Evolutionary conservation across 1,284 basidiomycete species (phyloP).

Genomic region (Heimioporus punctisporus): DNA sequence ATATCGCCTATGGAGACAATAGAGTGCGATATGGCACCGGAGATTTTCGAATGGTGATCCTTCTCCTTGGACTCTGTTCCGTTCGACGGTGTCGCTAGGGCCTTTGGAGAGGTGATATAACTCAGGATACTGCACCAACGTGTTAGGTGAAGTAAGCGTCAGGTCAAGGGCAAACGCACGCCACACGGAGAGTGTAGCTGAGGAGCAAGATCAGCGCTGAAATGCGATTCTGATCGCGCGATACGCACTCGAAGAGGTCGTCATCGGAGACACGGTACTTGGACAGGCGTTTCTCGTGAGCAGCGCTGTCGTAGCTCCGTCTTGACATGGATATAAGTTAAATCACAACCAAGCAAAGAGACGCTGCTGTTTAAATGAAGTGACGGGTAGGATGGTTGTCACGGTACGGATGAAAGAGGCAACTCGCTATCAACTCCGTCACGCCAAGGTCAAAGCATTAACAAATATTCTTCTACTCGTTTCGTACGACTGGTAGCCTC

Average conservation of each 20-base stretch:
- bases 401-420: not conserved
- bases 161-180: slow-evolving; percentile 42
- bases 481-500: not conserved
- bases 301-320: slow-evolving; percentile 68
- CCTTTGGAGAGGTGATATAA: slow-evolving; percentile 70
- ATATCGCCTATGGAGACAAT: slow-evolving; percentile 82
- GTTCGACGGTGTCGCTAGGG: slow-evolving; percentile 37
- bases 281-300: slow-evolving; percentile 69
- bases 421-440: not conserved
- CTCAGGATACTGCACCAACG: slow-evolving; percentile 55
- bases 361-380: too few species aligned
- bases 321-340: slow-evolving; percentile 49
- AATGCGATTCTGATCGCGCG: slow-evolving; percentile 2
- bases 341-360: slow-evolving; percentile 7
- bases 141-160: slow-evolving; percentile 11
- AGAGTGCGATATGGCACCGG: slow-evolving; percentile 71
- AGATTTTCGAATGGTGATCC: slow-evolving; percentile 62
- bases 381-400: not conserved
- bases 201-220: slow-evolving; percentile 15
- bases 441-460: slow-evolving; percentile 22
- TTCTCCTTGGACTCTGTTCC: slow-evolving; percentile 53
- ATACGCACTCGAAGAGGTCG: slow-evolving; percentile 75
- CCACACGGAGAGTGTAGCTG: slow-evolving; percentile 78
- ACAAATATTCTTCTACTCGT: slow-evolving; percentile 30
- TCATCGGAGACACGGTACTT: slow-evolving; percentile 79